A percentile compares a stretch with the other conserved stretches of the same genome.
phyloP scores from a whole-genome alignment of 768 basidiomycete species.

The Tylopilus felleus region DNA sequence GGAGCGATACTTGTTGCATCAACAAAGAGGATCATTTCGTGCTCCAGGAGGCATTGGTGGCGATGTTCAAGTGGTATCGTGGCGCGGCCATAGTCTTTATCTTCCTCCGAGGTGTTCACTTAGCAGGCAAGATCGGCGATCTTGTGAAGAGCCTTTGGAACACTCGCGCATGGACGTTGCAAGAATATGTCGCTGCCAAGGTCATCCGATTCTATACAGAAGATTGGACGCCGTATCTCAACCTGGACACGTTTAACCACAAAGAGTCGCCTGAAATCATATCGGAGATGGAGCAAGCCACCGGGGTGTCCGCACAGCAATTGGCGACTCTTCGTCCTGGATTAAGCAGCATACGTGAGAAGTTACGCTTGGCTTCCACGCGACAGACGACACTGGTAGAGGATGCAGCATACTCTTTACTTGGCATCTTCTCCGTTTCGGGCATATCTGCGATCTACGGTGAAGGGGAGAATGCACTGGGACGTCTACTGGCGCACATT shows the following conservation, averaged over 20 bases:
- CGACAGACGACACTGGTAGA: background rate
- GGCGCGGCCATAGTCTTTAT: background rate
- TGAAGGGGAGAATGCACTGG: background rate
- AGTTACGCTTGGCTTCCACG: background rate
- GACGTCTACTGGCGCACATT: background rate
- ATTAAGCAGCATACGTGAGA: background rate
- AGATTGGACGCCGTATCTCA: background rate
- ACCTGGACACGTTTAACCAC: background rate
- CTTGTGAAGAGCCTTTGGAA: background rate
- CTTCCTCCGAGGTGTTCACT: conserved; percentile 2
- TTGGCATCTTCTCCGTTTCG: background rate
- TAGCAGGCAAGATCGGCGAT: background rate
- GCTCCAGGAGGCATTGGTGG: conserved; percentile 1
- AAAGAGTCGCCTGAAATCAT: background rate
- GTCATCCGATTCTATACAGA: conserved; percentile 1
- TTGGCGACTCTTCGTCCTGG: background rate
- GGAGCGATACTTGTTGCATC: too few relatives aligned
- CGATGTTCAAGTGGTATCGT: conserved; percentile 6
- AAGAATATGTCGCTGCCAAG: conserved; percentile 5
- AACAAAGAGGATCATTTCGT: too few relatives aligned
- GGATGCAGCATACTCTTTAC: background rate
- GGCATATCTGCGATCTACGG: background rate
- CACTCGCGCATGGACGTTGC: conserved; percentile 5
- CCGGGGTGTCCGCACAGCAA: background rate
- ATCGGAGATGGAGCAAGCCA: background rate